phyloP scores from a whole-genome alignment of 371 early-diverging fungal genomes.

The Mucor irregularis region DNA sequence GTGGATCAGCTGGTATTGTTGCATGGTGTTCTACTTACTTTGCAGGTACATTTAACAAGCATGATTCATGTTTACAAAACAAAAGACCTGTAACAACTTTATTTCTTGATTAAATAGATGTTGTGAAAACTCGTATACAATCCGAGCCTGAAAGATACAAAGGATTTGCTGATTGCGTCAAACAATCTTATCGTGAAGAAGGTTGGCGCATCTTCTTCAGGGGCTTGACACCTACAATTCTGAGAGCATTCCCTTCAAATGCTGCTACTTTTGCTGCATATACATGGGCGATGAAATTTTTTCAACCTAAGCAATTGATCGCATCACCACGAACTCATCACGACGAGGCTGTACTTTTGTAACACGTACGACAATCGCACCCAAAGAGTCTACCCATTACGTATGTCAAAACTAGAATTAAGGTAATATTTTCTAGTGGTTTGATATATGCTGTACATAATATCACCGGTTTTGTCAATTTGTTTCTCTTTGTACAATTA shows the following conservation, averaged over 20 bases:
- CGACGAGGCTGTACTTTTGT: conserved; percentile 14
- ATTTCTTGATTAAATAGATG: conserved; percentile 50
- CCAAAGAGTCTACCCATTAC: too few relatives aligned
- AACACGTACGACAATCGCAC: too few relatives aligned
- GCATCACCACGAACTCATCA: conserved; percentile 1
- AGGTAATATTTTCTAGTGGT: too few relatives aligned
- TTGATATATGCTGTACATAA: too few relatives aligned
- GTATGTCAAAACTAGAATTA: too few relatives aligned
- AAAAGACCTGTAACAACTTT: background rate
- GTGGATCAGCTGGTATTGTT: conserved; percentile 76
- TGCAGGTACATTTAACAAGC: conserved; percentile 58
- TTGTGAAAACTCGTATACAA: conserved; percentile 81
- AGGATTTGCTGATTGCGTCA: conserved; percentile 55
- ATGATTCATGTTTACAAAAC: background rate
- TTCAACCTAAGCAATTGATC: conserved; percentile 5
- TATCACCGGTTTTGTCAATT: too few relatives aligned
- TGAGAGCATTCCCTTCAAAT: conserved; percentile 87
- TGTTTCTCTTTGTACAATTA: too few relatives aligned
- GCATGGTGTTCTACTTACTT: conserved; percentile 83
- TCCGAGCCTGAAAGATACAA: conserved; percentile 59
- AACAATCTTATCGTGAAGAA: conserved; percentile 55
- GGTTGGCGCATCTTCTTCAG: conserved; percentile 68
- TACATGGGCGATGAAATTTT: conserved; percentile 54
- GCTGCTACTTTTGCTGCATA: conserved; percentile 78
- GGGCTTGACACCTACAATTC: conserved; percentile 73